Base-by-base conservation (phyloP, 257 asterid genomes). In the Petunia axillaris region DNA sequence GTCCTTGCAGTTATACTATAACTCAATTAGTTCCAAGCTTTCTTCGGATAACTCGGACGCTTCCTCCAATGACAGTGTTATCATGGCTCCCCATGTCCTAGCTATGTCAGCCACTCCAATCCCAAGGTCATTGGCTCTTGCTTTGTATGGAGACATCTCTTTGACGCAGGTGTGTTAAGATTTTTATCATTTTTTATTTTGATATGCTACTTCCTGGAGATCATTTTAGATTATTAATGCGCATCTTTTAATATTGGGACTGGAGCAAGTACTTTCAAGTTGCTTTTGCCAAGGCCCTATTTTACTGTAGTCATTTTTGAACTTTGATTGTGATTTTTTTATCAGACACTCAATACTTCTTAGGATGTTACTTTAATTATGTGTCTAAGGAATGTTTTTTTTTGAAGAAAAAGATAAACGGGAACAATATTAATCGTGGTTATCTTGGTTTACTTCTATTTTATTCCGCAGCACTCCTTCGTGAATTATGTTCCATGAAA, bases 71-170 rank as follows among this genome's bases (percentile, higher is more conserved):
- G 83, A 83, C 79, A 87, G 82, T 64, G 81, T 81, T 3, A 37
- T 81, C 80, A 93, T 95, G 98, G 97, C 95, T 78, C 99, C 99
- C 39, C 99, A 95, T 84, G 94, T 95, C 82, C 91, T 95, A 68
- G 97, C 99, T 77, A 88, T 95, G 97, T 93, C 99, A 43, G 99
- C 99, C 82, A 95, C 99, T 60, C 99, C 99, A 67, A 95, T 95
- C 75, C 99, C 99, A 50, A 93, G 99, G 85, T 90, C 98, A 14
- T 92, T 95, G 81, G 99, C 99, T 64, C 90, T 95, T 84, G 97
- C 98, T 55, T 89, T 95, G 86, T 90, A 95, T 82, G 99, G 97
- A 38, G 99, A 95, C 90, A 92, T 95, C 94, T 95, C 98, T 74
- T 89, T 95, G 75, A 95, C 99, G 82, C 99, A 95, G 84, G 98